Conservation (phyloP, 2,329 filamentous ascomycete species). For the Pseudophaeomoniella oleicola region DNA sequence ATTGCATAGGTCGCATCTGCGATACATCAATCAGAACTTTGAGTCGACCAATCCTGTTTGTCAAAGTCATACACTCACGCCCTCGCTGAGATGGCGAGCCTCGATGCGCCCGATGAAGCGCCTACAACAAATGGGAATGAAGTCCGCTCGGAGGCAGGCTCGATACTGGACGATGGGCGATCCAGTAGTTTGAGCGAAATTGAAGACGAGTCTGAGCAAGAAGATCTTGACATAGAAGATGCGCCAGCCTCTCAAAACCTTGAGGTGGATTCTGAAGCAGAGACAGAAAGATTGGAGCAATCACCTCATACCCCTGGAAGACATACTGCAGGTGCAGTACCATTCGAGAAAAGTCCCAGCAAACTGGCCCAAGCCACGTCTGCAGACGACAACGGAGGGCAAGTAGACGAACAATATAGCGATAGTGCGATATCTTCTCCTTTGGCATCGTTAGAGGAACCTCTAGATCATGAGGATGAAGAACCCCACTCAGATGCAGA, state of each 20-base stretch:
- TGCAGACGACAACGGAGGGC: slow-evolving; percentile 25
- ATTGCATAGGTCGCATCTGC: too few species aligned
- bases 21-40: too few species aligned
- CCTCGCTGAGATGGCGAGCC: not conserved
- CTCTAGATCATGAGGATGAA: slow-evolving; percentile 7
- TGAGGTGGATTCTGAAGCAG: slow-evolving; percentile 66
- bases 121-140: slow-evolving; percentile 19
- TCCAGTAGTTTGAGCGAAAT: slow-evolving; percentile 92
- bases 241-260: slow-evolving; percentile 42
- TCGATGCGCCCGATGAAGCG: not conserved
- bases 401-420: slow-evolving; percentile 19
- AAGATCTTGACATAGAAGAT: slow-evolving; percentile 13
- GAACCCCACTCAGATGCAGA: slow-evolving; percentile 7
- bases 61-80: too few species aligned
- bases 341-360: slow-evolving; percentile 58
- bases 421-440: slow-evolving; percentile 14
- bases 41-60: too few species aligned
- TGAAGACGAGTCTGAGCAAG: slow-evolving; percentile 49
- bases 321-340: slow-evolving; percentile 41
- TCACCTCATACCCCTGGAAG: slow-evolving; percentile 56
- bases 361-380: slow-evolving; percentile 52
- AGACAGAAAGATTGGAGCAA: slow-evolving; percentile 82
- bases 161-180: slow-evolving; percentile 44
- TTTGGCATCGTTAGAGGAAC: slow-evolving; percentile 10
- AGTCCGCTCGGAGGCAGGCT: slow-evolving; percentile 16